Base-by-base conservation (phyloP, 257 asterid species). In the Gynochthodes officinalis region DNA sequence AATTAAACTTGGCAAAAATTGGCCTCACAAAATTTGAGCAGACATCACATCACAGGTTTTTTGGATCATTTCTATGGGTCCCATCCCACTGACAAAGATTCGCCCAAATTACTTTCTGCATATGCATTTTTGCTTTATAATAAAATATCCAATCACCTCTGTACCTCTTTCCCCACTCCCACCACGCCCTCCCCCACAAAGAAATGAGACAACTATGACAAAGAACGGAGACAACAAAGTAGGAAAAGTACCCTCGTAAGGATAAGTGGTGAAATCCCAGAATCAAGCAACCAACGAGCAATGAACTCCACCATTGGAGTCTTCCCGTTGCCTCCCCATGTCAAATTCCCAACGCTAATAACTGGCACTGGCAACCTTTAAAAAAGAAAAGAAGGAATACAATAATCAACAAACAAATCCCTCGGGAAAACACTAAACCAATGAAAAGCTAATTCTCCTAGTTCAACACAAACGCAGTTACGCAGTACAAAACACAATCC, bases 301-400 rank as follows among this genome's bases (percentile, higher is more conserved):
- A 94, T 82, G 72, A 82, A 90, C 80, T 91, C 97, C 71, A 86
- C 99, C 97, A 94, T 94, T 2, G 99, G 99, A 62, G 99, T 94
- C 84, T 94, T 94, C 54, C 99, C 99, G 50, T 91, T 94, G 84
- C 99, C 97, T 77, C 99, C 99, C 99, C 99, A 91, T 28, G 99
- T 94, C 86, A 94, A 79, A 85, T 94, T 94, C 72, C 99, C 99
- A 40, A 94, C 96, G 74, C 97, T 85, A 44, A 94, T 87, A 84
- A 91, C 96, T 68, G 95, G 86, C 62, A 91, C 91, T 19, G 97
- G 92, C 78, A 92, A 75, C 92, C 98, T 92, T 50, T 9, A 16
- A 18, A 40, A 64, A 44, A 2, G 21, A 42, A 19, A 23, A 15
- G 2, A 63, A 46, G 59, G 39, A 72, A 48, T 43, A 48, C 35